Conservation (phyloP, 73 alveolate species). For the Urostyla sp. region DNA sequence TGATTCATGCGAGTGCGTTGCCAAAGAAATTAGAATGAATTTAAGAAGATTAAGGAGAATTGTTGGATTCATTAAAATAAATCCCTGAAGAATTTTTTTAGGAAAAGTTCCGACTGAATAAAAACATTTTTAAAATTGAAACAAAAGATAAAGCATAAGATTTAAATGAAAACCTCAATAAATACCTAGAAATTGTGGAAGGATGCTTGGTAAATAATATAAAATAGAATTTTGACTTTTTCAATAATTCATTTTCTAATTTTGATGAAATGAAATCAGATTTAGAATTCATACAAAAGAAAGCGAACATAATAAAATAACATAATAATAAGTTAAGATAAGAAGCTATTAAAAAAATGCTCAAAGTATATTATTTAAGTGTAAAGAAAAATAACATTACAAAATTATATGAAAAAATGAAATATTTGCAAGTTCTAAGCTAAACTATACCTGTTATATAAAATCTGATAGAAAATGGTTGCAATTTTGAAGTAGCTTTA, state of each 20-base stretch:
- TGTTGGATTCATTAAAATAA: constrained; percentile 24
- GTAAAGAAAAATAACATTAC: constrained; percentile 49
- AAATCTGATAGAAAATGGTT: constrained; percentile 57
- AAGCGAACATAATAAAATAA: constrained; percentile 5
- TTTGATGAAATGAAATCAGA: constrained; percentile 62
- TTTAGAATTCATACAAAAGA: constrained; percentile 29
- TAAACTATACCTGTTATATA: constrained; percentile 64
- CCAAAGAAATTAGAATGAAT: not conserved
- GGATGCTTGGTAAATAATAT: constrained; percentile 26
- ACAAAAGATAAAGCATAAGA: constrained; percentile 32
- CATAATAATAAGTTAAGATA: constrained; percentile 15
- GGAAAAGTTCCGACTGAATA: constrained; percentile 45
- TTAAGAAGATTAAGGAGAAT: constrained; percentile 13
- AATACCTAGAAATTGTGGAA: constrained; percentile 65
- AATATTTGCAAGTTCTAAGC: constrained; percentile 40
- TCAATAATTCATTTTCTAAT: constrained; percentile 54
- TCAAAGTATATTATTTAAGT: constrained; percentile 54
- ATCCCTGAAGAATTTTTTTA: constrained; percentile 53
- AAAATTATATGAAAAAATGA: constrained; percentile 48
- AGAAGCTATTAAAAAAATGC: constrained; percentile 36
- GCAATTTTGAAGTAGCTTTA: constrained; percentile 51
- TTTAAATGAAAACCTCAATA: constrained; percentile 20
- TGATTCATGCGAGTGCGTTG: not conserved
- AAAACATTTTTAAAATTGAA: constrained; percentile 18
- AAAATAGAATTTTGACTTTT: constrained; percentile 55